Evolutionary conservation across 345 rosid species (phyloP), one percentile per base, ranked within the genome.

Genomic region (Streptanthus diversifolius): DNA sequence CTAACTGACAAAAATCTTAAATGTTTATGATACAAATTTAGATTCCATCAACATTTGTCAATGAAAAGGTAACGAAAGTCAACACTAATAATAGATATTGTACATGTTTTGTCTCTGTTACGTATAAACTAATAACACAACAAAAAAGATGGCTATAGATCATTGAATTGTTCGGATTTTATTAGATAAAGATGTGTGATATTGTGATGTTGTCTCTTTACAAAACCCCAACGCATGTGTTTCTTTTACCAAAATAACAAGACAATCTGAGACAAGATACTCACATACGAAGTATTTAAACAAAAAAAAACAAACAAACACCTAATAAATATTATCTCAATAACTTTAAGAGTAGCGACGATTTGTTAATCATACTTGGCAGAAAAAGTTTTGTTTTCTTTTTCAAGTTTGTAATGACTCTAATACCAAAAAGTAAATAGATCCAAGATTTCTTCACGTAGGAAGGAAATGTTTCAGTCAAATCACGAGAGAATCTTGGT

Each of bases 31-130:
- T 5, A 49, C 8, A 59, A 49, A 54, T 10, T 60, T 68, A 68
- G 63, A 75, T 68, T 61, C 49, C 25, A 75, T 60, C 55, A 62
- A 68, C 13, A 68, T 54, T 61, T 75, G 64, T 75, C 52, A 53
- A 43, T 60, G 45, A 13, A 58, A 70, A 41, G 63, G 44, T 58
- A 58, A 68, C 39, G 32, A 60, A 68, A 61, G 74, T 60, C 57
- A 61, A 68, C 70, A 32, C 64, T 61, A 60, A 22, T 60, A 40
- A 60, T 60, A 60, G 47, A 36, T 74, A 35, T 21, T 57, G 44
- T 30, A 37, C 30, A 66, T 66, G 72, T 33, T 67, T 74, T 74
- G 54, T 48, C 67, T 66, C 13, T 65, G 53, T 19, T 48, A 57
- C 59, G 36, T 39, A 49, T 47, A 51, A 48, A 68, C 73, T 40